Base-by-base conservation (phyloP, 306 rosid species). In the Cucurbita pepo region DNA sequence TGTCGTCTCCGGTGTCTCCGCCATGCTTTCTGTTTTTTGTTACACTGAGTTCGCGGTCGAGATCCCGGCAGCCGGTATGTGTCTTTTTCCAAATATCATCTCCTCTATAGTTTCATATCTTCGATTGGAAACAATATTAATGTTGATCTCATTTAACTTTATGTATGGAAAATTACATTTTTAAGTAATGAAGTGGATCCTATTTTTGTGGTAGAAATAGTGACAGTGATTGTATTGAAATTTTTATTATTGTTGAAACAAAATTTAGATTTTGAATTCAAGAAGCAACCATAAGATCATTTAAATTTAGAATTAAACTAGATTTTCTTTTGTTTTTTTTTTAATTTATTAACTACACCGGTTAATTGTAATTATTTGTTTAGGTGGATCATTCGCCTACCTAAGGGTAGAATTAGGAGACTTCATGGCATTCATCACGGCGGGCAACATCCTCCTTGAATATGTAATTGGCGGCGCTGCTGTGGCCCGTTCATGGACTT, bases 31-130 rank as follows among this genome's bases (percentile, higher is more conserved):
- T 3, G 98, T 90, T 14, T 93, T 93, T 73, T 93, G 98, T 36
- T 93, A 93, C 84, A 90, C 96, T 0, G 98, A 93, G 80, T 93
- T 93, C 38, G 96, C 98, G 3, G 86, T 93, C 0, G 98, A 93
- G 80, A 93, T 93, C 0, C 98, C 98, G 0, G 89, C 85, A 12
- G 98, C 98, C 50, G 98, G 97, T 89, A 67, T 10, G 19, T 18
- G 3, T 18, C 14, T 45, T 44, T 4, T 9, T 12, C 7, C 10
- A 5, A 36, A 41, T 3, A 37, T 45, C 25, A 66, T 25, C 30
- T 25, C 30, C 30, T 25, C 2, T 2, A 1, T 25, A 25, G 2
- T 25, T 25, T 25, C 30, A 1, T 25, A 25, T 25, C 30, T 25
- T 25, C 30, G 1, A 25, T 25, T 1, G 30, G 1, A 25, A 1